Percentiles rank a stretch among this genome's conserved stretches.
Conservation (phyloP, 2,329 filamentous ascomycete species). For the Apiospora koreana region DNA sequence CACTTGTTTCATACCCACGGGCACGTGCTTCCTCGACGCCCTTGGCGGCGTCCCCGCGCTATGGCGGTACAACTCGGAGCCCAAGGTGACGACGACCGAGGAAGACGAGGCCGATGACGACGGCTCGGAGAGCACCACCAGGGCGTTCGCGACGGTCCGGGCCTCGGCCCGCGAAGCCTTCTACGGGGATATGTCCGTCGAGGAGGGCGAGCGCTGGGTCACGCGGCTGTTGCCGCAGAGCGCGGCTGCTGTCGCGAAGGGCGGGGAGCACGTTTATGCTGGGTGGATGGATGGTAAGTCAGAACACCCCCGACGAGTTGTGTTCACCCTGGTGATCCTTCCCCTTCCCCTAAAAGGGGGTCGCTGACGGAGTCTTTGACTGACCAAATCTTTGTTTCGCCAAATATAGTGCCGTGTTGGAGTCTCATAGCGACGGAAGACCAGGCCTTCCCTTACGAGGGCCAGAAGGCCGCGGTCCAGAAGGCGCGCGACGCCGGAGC, state of each 20-base stretch:
- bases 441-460: constrained; percentile 37
- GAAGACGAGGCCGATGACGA: background rate
- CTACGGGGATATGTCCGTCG: constrained; percentile 49
- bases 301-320: background rate
- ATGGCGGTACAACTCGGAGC: background rate
- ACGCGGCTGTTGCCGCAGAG: constrained; percentile 41
- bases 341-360: background rate
- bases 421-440: constrained; percentile 28
- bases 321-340: background rate
- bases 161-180: constrained; percentile 42
- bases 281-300: constrained; percentile 43
- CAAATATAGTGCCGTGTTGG: background rate
- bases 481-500: constrained; percentile 40
- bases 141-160: constrained; percentile 42
- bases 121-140: constrained; percentile 15
- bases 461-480: constrained; percentile 40
- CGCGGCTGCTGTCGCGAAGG: constrained; percentile 44
- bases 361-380: background rate
- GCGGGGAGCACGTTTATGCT: constrained; percentile 42
- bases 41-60: background rate
- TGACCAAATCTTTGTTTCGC: background rate
- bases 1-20: background rate
- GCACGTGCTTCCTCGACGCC: background rate
- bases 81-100: background rate
- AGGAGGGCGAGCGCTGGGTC: constrained; percentile 45